Base-by-base conservation (phyloP, 2,329 filamentous ascomycete genomes). In the Neocucurbitaria cava region DNA sequence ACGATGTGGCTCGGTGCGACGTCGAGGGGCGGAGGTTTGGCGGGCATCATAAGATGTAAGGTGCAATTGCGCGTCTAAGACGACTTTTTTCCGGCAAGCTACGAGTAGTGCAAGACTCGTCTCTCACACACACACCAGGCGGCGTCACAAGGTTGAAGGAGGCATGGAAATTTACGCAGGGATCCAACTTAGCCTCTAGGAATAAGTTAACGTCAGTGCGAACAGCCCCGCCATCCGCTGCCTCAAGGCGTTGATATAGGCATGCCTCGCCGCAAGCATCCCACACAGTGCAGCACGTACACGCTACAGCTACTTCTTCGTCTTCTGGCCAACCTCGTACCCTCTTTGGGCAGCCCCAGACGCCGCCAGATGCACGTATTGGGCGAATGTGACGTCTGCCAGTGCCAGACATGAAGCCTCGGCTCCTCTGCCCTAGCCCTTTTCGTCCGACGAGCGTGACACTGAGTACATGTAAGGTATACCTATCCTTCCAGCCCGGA, bases 1-100 rank as follows among this genome's bases (percentile, higher is more conserved):
- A 75, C 66, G 28, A 76, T 51, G 54, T 69, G 68, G 13, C 56
- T 51, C 41, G 62, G 43, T 8, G 63, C 59, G 24, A 69, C 51
- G 42, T 65, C 54, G 52, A 64, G 57, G 30, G 62, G 57, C 33
- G 61, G 44, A 5, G 61, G 57, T 39, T 56, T 63, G 41, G 60
- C 23, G 17, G 60, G 46, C 61, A 68, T 68, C n/a, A n/a, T n/a
- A n/a, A n/a, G n/a, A n/a, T n/a, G n/a, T n/a, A n/a, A n/a, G 52
- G 13, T 52, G 42, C 38, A 40, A 40, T 40, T 40, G 38, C n/a
- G 20, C 20, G 23, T 15, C 9, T n/a, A n/a, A n/a, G n/a, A n/a
- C n/a, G n/a, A n/a, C n/a, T n/a, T n/a, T n/a, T n/a, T n/a, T n/a
- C n/a, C n/a, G n/a, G n/a, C n/a, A n/a, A n/a, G n/a, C n/a, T n/a